A percentile compares a stretch with the other conserved stretches of the same genome.
These are phyloP conservation scores for Talaromyces wortmannii DNA, from an alignment of 495 filamentous ascomycete genomes.

Conservation along the genomic window DNA sequence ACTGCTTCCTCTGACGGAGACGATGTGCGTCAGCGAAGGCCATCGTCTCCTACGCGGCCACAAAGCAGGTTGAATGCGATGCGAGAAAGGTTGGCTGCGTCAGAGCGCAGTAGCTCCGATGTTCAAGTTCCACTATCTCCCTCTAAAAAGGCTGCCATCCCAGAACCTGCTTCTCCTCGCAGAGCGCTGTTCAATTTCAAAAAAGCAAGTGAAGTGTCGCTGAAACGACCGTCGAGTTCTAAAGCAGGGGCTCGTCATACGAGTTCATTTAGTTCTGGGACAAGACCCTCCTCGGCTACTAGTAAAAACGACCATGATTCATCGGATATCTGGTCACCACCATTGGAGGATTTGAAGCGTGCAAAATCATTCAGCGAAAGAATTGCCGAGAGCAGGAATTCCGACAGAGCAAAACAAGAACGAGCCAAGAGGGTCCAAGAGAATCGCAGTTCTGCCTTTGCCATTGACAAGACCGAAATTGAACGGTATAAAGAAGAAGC, in stretches of 20 bases:
- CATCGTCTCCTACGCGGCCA: conserved; percentile 8
- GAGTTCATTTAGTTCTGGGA: conserved; percentile 24
- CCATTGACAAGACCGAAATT: conserved; percentile 57
- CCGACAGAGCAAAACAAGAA: conserved; percentile 41
- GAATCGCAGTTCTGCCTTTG: conserved; percentile 67
- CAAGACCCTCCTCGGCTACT: background rate
- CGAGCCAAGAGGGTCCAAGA: conserved; percentile 48
- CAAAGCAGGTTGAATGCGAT: background rate
- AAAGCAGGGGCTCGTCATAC: conserved; percentile 16
- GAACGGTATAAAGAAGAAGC: conserved; percentile 58
- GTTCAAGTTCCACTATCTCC: conserved; percentile 84
- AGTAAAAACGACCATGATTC: conserved; percentile 11
- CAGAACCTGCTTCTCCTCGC: conserved; percentile 65
- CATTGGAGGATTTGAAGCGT: conserved; percentile 23
- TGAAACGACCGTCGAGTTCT: conserved; percentile 61
- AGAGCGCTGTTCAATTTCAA: conserved; percentile 83
- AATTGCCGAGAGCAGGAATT: conserved; percentile 57
- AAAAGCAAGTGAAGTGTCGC: conserved; percentile 78
- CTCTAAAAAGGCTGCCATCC: conserved; percentile 39
- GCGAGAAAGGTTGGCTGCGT: background rate
- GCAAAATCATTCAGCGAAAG: conserved; percentile 81
- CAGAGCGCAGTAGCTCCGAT: conserved; percentile 12
- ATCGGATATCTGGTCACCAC: conserved; percentile 19
- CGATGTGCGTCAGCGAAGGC: conserved; percentile 10
- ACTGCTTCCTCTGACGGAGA: conserved; percentile 15